These are phyloP conservation scores for Trichoderma orchidacearum DNA, from an alignment of 495 filamentous ascomycete genomes.

Conservation along the genomic window DNA sequence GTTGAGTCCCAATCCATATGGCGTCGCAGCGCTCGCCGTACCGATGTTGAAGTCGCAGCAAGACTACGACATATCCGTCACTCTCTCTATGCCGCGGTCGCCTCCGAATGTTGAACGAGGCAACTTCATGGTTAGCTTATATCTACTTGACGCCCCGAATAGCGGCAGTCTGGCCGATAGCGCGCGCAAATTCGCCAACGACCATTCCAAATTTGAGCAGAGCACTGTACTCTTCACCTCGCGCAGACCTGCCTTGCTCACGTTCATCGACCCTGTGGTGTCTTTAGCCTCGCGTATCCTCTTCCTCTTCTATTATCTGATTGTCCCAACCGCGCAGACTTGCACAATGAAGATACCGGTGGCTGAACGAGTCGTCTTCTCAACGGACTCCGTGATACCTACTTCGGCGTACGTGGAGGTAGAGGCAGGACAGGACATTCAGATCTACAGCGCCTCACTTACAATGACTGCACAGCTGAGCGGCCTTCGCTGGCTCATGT, in stretches of 20 bases:
- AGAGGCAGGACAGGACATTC: slow-evolving; percentile 48
- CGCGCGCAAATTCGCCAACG: not conserved
- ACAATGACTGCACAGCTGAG: slow-evolving; percentile 56
- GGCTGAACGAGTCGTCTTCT: slow-evolving; percentile 57
- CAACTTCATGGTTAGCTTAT: slow-evolving; percentile 91
- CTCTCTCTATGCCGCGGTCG: slow-evolving; percentile 46
- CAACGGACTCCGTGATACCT: slow-evolving; percentile 42
- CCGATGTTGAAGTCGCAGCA: slow-evolving; percentile 36
- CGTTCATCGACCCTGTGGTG: slow-evolving; percentile 25
- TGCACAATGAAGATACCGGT: slow-evolving; percentile 50
- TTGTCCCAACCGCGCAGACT: slow-evolving; percentile 29
- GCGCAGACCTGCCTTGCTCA: slow-evolving; percentile 24
- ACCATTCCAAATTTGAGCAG: slow-evolving; percentile 5
- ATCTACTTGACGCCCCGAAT: slow-evolving; percentile 32
- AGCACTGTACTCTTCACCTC: slow-evolving; percentile 19
- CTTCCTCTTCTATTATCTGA: slow-evolving; percentile 27
- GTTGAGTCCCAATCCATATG: slow-evolving; percentile 37
- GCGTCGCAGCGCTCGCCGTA: slow-evolving; percentile 25
- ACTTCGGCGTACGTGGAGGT: slow-evolving; percentile 48
- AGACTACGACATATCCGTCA: slow-evolving; percentile 48
- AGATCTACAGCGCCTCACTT: slow-evolving; percentile 59
- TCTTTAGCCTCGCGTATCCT: slow-evolving; percentile 23
- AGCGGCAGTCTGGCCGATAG: not conserved
- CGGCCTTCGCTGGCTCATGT: slow-evolving; percentile 79
- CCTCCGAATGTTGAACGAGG: slow-evolving; percentile 47